These are phyloP conservation scores for Berberis thunbergii DNA, from an alignment of 164 flowering plant species.

Conservation along the genomic window DNA sequence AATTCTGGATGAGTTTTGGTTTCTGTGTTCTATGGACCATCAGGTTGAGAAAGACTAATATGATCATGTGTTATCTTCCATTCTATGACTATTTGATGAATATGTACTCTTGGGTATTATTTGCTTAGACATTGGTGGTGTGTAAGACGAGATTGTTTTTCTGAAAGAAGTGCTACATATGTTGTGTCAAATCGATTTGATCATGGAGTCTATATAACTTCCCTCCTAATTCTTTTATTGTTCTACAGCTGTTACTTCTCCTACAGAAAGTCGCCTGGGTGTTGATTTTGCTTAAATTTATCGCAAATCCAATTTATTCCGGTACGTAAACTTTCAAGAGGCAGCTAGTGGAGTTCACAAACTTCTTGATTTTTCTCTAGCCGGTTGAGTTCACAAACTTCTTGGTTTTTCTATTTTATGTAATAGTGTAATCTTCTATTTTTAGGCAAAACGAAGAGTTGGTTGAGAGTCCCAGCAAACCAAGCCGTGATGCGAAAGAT, in stretches of 20 bases:
- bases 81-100: too few relatives aligned
- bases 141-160: too few relatives aligned
- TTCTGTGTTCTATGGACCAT: too few relatives aligned
- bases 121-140: too few relatives aligned
- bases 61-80: too few relatives aligned
- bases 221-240: neutral
- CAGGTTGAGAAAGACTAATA: too few relatives aligned
- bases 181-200: neutral
- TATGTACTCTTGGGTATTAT: too few relatives aligned
- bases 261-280: constrained; percentile 23
- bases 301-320: constrained; percentile 17
- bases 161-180: neutral
- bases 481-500: constrained; percentile 49
- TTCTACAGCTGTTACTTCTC: constrained; percentile 31
- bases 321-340: constrained; percentile 20
- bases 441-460: constrained; percentile 61
- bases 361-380: too few relatives aligned
- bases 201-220: neutral
- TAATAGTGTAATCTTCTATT: constrained; percentile 9
- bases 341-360: neutral
- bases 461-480: constrained; percentile 73
- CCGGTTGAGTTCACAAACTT: too few relatives aligned
- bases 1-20: too few relatives aligned
- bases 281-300: constrained; percentile 21
- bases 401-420: neutral